Evolutionary conservation across 148 eudicot species (phyloP), one percentile per base, ranked within the genome.

Genomic region (Mesembryanthemum crystallinum): DNA sequence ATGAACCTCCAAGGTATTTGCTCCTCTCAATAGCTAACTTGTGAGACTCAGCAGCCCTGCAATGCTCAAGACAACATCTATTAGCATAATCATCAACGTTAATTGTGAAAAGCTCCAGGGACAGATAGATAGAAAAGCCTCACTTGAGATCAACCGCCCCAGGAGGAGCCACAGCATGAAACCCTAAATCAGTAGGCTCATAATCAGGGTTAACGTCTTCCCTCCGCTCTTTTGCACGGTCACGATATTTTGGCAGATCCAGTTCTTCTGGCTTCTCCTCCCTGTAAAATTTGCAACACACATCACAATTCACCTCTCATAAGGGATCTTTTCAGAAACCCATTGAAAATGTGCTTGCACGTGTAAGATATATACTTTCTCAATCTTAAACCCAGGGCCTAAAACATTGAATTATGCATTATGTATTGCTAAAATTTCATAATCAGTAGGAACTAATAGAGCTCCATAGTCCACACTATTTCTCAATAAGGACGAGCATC

Each of bases 81-180:
- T 69, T 37, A 73, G n/a, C 63, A 32, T 43, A 59, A 28, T 37
- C 62, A 72, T 57, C 69, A 70, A 35, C 21, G 43, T 29, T 54
- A 28, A 6, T 60, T 33, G 32, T 13, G 21, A 61, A 67, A 67
- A 33, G 47, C 17, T 55, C 21, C 30, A 14, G 27, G 10, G 13
- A 12, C 37, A 72, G 21, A 45, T 21, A 24, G 55, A 72, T 32
- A 76, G 18, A 55, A 62, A 60, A 21, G 61, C 45, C 86, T 82
- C 59, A 94, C 98, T 80, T 87, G 80, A 90, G 79, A 79, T 92
- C 97, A 58, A 82, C 87, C 66, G 78, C 79, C 63, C 98, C 98
- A 17, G 98, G 98, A 74, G 98, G 98, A 73, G 98, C 98, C 66
- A 94, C 98, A 14, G 98, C 98, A 85, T 94, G 98, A 72, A 94